Evolutionary conservation across 192 early-diverging fungal genomes (phyloP).

Genomic region (Coemansia sp.): DNA sequence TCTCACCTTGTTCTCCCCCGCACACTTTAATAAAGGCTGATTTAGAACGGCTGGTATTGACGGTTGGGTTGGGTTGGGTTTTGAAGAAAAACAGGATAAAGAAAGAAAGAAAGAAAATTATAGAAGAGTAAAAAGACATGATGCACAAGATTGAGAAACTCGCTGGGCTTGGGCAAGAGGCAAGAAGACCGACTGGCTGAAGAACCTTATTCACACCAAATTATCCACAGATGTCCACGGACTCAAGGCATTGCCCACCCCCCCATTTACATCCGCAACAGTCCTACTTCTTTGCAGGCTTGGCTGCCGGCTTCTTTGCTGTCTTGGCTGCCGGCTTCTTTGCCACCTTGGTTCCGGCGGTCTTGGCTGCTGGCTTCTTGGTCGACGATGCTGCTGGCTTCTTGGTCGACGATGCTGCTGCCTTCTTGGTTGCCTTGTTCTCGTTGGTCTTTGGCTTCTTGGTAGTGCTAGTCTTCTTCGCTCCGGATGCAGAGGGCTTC

Average conservation of each 20-base stretch:
- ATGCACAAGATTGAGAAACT: slow-evolving; percentile 19
- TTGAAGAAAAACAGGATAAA: slow-evolving; percentile 8
- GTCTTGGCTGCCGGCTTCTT: slow-evolving; percentile 17
- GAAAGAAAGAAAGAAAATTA: slow-evolving; percentile 23
- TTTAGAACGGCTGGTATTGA: neutral
- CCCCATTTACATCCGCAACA: neutral
- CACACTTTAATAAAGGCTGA: too few species aligned
- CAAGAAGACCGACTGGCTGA: neutral
- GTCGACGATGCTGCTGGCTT: slow-evolving; percentile 18
- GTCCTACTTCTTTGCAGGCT: slow-evolving; percentile 12
- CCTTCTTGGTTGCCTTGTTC: slow-evolving; percentile 31
- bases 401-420: slow-evolving; percentile 16
- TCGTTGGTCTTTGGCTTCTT: slow-evolving; percentile 17
- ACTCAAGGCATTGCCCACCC: neutral
- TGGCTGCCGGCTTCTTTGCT: slow-evolving; percentile 15
- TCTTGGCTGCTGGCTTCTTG: slow-evolving; percentile 30
- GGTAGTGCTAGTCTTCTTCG: slow-evolving; percentile 21
- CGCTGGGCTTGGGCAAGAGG: neutral
- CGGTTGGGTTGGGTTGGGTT: too few species aligned
- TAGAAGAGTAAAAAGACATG: slow-evolving; percentile 15
- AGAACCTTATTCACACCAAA: slow-evolving; percentile 14
- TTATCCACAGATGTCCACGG: slow-evolving; percentile 11
- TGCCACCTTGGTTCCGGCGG: slow-evolving; percentile 10
- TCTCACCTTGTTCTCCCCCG: too few species aligned
- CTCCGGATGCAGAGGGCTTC: slow-evolving; percentile 16